Evolutionary conservation across 2,329 filamentous ascomycete species (phyloP).

Genomic region (Microthyrium microscopicum): DNA sequence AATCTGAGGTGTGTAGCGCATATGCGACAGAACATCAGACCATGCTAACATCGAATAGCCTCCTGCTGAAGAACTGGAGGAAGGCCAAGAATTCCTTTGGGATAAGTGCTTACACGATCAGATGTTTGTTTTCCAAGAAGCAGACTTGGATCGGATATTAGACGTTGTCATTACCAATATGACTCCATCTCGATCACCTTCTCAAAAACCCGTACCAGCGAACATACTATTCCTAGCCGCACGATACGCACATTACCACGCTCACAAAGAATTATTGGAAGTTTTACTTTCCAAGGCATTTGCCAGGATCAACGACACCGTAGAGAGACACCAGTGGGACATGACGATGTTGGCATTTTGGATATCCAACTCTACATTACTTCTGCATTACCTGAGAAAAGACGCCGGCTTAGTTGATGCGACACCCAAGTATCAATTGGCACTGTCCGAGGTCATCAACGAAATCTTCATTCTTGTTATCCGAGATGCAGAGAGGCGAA

Average conservation of each 20-base stretch:
- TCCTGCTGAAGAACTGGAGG: conserved; percentile 68
- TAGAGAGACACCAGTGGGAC: conserved; percentile 95
- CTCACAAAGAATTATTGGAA: conserved; percentile 66
- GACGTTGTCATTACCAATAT: conserved; percentile 96
- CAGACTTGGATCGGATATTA: conserved; percentile 77
- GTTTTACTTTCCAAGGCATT: conserved; percentile 72
- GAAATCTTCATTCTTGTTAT: conserved; percentile 98
- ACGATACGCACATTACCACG: conserved; percentile 91
- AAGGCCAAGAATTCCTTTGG: conserved; percentile 92
- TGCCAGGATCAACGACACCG: conserved; percentile 91
- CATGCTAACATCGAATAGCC: conserved; percentile 34
- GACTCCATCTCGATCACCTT: conserved; percentile 85
- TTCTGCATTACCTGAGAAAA: conserved; percentile 96
- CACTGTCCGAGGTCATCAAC: conserved; percentile 87
- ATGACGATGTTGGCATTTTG: conserved; percentile 99
- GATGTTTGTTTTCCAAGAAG: conserved; percentile 99
- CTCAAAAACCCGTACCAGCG: conserved; percentile 94
- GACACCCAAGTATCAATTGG: conserved; percentile 78
- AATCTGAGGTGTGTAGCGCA: conserved; percentile 51
- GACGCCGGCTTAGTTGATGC: conserved; percentile 65
- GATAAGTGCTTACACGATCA: conserved; percentile 86
- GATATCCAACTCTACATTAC: conserved; percentile 89
- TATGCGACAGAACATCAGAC: conserved; percentile 4
- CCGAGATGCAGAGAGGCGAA: conserved; percentile 80
- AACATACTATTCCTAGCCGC: conserved; percentile 95